These are phyloP conservation scores for Marasmius fiardii DNA, from an alignment of 1,284 basidiomycete species.

Conservation along the genomic window DNA sequence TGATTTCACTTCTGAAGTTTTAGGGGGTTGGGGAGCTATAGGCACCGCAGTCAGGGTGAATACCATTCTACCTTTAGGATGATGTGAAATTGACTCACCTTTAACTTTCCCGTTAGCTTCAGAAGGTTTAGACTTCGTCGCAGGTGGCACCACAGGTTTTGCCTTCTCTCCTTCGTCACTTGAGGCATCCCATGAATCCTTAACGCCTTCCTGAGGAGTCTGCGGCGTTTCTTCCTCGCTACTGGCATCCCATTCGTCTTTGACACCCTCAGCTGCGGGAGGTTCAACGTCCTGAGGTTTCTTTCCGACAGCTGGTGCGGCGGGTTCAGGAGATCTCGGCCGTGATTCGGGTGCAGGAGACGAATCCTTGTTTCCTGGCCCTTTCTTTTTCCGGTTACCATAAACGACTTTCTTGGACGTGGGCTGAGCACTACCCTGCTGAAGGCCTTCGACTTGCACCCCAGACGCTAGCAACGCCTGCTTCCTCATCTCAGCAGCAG, in stretches of 20 bases:
- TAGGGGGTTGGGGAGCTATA: background rate
- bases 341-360: slow-evolving; percentile 51
- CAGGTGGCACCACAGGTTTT: slow-evolving; percentile 13
- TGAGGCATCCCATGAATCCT: slow-evolving; percentile 86
- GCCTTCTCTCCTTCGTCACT: slow-evolving; percentile 63
- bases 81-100: background rate
- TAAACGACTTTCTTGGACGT: slow-evolving; percentile 78
- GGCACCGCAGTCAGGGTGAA: background rate
- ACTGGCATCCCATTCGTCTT: slow-evolving; percentile 85
- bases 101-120: slow-evolving; percentile 15
- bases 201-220: slow-evolving; percentile 38
- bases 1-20: slow-evolving; percentile 1
- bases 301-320: slow-evolving; percentile 25
- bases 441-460: slow-evolving; percentile 87
- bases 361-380: slow-evolving; percentile 41
- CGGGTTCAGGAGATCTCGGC: slow-evolving; percentile 47
- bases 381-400: slow-evolving; percentile 83
- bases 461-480: slow-evolving; percentile 90
- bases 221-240: slow-evolving; percentile 46
- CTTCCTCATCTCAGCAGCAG: slow-evolving; percentile 87
- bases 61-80: background rate
- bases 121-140: slow-evolving; percentile 21
- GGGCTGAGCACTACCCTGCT: slow-evolving; percentile 48
- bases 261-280: slow-evolving; percentile 39
- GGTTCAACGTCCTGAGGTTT: slow-evolving; percentile 24